phyloP scores from a whole-genome alignment of 345 rosid genomes.

The Firmiana major region DNA sequence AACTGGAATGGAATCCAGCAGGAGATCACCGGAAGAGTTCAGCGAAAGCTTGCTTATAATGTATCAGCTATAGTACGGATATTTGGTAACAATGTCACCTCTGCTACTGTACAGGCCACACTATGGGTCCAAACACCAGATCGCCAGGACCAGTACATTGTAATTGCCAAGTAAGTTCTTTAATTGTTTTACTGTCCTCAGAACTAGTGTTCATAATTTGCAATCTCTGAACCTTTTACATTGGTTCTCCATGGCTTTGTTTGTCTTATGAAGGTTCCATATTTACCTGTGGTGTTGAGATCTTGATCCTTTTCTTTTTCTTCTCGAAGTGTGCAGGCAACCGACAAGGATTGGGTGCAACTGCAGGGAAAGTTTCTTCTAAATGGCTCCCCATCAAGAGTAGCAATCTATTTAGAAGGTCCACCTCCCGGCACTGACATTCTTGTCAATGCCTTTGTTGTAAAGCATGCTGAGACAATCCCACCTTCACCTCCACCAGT shows the following conservation, averaged over 20 bases:
- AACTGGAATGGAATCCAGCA: conserved; percentile 92
- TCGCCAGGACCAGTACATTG: conserved; percentile 70
- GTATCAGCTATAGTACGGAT: conserved; percentile 67
- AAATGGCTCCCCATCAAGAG: conserved; percentile 70
- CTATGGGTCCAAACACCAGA: conserved; percentile 71
- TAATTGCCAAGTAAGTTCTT: conserved; percentile 65
- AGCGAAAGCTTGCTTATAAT: conserved; percentile 71
- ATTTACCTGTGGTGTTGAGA: not conserved
- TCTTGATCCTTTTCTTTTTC: not conserved
- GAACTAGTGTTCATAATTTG: not conserved
- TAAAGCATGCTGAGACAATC: conserved; percentile 67
- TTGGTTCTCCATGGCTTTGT: not conserved
- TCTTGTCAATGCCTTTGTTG: conserved; percentile 62
- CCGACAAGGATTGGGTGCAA: conserved; percentile 69
- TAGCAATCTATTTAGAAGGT: conserved; percentile 83
- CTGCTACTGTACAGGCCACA: conserved; percentile 60
- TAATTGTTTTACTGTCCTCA: not conserved
- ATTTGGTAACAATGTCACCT: conserved; percentile 54
- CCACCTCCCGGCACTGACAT: conserved; percentile 86
- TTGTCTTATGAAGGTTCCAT: not conserved
- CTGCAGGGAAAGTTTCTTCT: conserved; percentile 84
- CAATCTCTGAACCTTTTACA: not conserved
- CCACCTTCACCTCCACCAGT: conserved; percentile 62
- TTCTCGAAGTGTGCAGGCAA: conserved; percentile 61
- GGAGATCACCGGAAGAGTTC: conserved; percentile 73